These are phyloP conservation scores for Albizia julibrissin DNA, from an alignment of 306 rosid genomes.

Conservation along the genomic window DNA sequence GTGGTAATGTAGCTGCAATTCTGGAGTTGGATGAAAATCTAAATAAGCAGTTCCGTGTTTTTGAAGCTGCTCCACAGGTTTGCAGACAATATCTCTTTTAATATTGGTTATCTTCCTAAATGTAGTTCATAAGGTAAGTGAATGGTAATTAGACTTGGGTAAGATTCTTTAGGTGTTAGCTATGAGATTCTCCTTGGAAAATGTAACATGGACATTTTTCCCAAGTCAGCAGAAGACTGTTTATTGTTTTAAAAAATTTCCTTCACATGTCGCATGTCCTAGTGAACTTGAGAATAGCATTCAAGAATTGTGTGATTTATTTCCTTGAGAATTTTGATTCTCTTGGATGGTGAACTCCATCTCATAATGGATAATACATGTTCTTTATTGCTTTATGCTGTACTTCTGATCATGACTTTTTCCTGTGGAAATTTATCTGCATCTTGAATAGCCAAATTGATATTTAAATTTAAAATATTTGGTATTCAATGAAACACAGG, in stretches of 20 bases:
- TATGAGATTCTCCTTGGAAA: neutral
- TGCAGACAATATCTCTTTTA: constrained; percentile 31
- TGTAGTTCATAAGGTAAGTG: constrained; percentile 13
- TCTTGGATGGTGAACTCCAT: constrained; percentile 23
- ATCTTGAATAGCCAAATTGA: neutral
- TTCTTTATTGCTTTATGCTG: neutral
- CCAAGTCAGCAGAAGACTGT: neutral
- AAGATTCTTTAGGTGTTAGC: neutral
- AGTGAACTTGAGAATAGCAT: neutral
- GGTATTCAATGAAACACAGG: constrained; percentile 49
- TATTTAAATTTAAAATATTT: neutral
- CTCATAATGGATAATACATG: neutral
- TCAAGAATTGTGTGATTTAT: neutral
- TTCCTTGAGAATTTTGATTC: neutral
- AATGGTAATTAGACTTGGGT: neutral
- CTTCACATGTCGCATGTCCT: neutral
- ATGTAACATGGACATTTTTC: neutral
- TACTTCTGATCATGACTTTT: neutral
- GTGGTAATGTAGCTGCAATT: constrained; percentile 98
- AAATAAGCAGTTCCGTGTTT: constrained; percentile 84
- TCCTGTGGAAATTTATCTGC: neutral
- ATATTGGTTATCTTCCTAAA: constrained; percentile 24
- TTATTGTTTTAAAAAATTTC: neutral
- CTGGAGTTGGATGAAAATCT: constrained; percentile 91
- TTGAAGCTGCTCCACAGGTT: constrained; percentile 99